phyloP scores from a whole-genome alignment of 2,329 filamentous ascomycete species.

The Talaromyces verruculosus region DNA sequence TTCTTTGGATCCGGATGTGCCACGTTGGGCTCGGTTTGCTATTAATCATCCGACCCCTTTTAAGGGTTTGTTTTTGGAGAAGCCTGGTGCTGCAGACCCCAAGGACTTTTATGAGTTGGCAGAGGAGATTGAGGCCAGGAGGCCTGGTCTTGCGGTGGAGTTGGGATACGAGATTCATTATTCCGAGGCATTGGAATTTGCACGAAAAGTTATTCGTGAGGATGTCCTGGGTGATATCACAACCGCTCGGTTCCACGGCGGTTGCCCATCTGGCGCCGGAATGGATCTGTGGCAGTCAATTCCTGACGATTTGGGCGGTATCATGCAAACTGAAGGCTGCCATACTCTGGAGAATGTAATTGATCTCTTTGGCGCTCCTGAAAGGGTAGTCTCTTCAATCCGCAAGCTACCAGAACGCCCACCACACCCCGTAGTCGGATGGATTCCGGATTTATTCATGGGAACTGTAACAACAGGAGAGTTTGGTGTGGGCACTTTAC shows the following conservation, averaged over 20 bases:
- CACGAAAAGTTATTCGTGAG: constrained; percentile 23
- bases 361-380: constrained; percentile 24
- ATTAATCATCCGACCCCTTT: constrained; percentile 24
- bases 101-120: constrained; percentile 23
- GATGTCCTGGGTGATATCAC: constrained; percentile 25
- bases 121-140: constrained; percentile 21
- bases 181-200: constrained; percentile 23
- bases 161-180: constrained; percentile 26
- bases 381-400: constrained; percentile 24
- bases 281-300: constrained; percentile 25
- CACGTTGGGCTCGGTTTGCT: constrained; percentile 24
- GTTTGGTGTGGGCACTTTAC: constrained; percentile 24
- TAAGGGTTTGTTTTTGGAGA: constrained; percentile 25
- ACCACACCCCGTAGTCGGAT: constrained; percentile 24
- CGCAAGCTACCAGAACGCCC: constrained; percentile 22
- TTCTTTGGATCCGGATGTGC: constrained; percentile 24
- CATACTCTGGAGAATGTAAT: constrained; percentile 24
- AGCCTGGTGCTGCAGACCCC: constrained; percentile 25
- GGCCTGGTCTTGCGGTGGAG: constrained; percentile 22
- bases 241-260: constrained; percentile 26
- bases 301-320: constrained; percentile 21
- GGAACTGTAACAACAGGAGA: constrained; percentile 19
- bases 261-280: constrained; percentile 25
- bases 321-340: constrained; percentile 23
- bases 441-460: constrained; percentile 23